Evolutionary conservation across 2,329 filamentous ascomycete genomes (phyloP).

Genomic region (Colletotrichum sp.): DNA sequence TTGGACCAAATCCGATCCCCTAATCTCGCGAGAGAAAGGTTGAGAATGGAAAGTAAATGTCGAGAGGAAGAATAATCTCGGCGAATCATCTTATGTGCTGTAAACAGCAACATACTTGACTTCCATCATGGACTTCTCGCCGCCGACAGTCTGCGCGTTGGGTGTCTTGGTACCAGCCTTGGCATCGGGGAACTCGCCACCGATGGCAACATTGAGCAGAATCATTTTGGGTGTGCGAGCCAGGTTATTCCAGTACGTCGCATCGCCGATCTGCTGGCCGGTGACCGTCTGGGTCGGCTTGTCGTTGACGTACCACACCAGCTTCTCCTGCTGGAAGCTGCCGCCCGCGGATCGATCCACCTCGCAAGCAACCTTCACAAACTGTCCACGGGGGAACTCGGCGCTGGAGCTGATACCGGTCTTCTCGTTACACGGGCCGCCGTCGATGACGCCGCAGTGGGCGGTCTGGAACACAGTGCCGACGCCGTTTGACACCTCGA

Average conservation of each 20-base stretch:
- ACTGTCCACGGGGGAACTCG: constrained; percentile 31
- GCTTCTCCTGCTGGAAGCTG: constrained; percentile 32
- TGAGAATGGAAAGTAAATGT: neutral
- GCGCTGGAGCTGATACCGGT: constrained; percentile 33
- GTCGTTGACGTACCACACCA: constrained; percentile 41
- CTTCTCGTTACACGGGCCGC: constrained; percentile 47
- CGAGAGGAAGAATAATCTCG: neutral
- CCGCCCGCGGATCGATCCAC: constrained; percentile 32
- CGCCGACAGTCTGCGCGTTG: constrained; percentile 35
- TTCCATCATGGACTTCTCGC: constrained; percentile 37
- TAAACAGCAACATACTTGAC: constrained; percentile 45
- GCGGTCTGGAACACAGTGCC: constrained; percentile 38
- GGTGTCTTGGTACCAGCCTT: constrained; percentile 37
- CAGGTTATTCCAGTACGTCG: constrained; percentile 33
- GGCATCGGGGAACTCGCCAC: constrained; percentile 40
- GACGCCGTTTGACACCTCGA: constrained; percentile 47
- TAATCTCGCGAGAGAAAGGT: neutral
- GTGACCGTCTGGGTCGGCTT: constrained; percentile 28
- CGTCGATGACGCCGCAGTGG: constrained; percentile 45
- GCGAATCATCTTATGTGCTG: neutral
- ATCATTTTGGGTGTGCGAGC: constrained; percentile 36
- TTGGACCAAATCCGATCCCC: neutral
- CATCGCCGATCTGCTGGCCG: constrained; percentile 29
- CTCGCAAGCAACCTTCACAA: constrained; percentile 35
- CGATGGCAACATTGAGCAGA: constrained; percentile 45